Evolutionary conservation across 2,329 filamentous ascomycete genomes (phyloP).

Genomic region (Colletotrichum sidae): DNA sequence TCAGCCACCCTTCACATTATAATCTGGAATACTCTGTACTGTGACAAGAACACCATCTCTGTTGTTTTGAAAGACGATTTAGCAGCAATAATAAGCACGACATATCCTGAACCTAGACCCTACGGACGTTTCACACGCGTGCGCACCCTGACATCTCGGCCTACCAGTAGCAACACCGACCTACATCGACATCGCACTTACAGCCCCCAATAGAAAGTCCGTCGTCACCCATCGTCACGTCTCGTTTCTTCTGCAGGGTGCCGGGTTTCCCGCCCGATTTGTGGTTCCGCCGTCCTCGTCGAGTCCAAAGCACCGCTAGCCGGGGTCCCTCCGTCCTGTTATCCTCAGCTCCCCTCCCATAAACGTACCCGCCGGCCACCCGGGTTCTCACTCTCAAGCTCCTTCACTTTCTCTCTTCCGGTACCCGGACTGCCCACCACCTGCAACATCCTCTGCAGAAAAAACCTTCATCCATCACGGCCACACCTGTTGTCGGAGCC

Average conservation of each 20-base stretch:
- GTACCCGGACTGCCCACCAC: background rate
- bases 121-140: too few species aligned
- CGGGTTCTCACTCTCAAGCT: slow-evolving; percentile 23
- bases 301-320: slow-evolving; percentile 20
- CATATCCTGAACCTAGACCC: too few species aligned
- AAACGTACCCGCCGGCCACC: slow-evolving; percentile 29
- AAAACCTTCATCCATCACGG: background rate
- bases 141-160: too few species aligned
- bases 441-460: background rate
- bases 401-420: slow-evolving; percentile 2
- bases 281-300: slow-evolving; percentile 27
- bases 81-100: too few species aligned
- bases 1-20: too few species aligned
- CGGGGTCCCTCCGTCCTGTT: slow-evolving; percentile 28
- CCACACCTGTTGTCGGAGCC: slow-evolving; percentile 16
- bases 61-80: too few species aligned
- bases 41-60: too few species aligned
- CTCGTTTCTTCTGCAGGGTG: slow-evolving; percentile 26
- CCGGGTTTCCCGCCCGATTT: slow-evolving; percentile 26
- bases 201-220: background rate
- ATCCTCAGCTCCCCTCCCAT: slow-evolving; percentile 23
- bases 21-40: too few species aligned
- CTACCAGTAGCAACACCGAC: too few species aligned
- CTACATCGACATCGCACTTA: too few species aligned
- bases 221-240: background rate